Evolutionary conservation across 2,329 filamentous ascomycete species (phyloP).

Genomic region (Orbilia quercus): DNA sequence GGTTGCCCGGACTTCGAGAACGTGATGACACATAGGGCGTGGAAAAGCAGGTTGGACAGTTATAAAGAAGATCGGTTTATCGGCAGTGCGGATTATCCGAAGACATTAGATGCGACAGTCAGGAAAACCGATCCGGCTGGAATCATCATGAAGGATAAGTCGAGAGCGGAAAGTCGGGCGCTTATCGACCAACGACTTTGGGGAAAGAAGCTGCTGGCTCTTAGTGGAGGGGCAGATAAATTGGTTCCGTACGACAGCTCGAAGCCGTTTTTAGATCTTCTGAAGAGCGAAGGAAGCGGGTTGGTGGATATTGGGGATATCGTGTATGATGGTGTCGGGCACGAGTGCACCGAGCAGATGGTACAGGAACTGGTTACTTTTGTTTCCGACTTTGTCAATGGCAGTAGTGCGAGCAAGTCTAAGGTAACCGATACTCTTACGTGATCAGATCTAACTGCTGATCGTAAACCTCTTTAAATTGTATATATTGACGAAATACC

Average conservation of each 20-base stretch:
- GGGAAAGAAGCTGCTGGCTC: slow-evolving; percentile 74
- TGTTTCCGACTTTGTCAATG: slow-evolving; percentile 62
- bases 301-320: slow-evolving; percentile 72
- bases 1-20: slow-evolving; percentile 89
- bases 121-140: slow-evolving; percentile 78
- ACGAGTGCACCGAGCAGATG: slow-evolving; percentile 77
- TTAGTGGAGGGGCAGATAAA: slow-evolving; percentile 75
- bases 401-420: slow-evolving; percentile 25
- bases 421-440: slow-evolving; percentile 31
- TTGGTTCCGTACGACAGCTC: slow-evolving; percentile 76
- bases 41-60: slow-evolving; percentile 73
- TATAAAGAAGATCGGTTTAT: slow-evolving; percentile 73
- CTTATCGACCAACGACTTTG: slow-evolving; percentile 67
- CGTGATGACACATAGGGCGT: slow-evolving; percentile 82
- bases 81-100: slow-evolving; percentile 81
- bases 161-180: slow-evolving; percentile 64
- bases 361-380: slow-evolving; percentile 74
- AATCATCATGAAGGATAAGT: slow-evolving; percentile 63
- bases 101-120: slow-evolving; percentile 73
- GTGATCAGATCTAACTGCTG: not conserved
- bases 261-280: slow-evolving; percentile 71
- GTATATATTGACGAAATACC: slow-evolving; percentile 6
- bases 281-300: slow-evolving; percentile 67
- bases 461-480: not conserved
- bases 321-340: slow-evolving; percentile 75